These are phyloP conservation scores for Vigna trinervia DNA, from an alignment of 306 rosid genomes.

Conservation along the genomic window DNA sequence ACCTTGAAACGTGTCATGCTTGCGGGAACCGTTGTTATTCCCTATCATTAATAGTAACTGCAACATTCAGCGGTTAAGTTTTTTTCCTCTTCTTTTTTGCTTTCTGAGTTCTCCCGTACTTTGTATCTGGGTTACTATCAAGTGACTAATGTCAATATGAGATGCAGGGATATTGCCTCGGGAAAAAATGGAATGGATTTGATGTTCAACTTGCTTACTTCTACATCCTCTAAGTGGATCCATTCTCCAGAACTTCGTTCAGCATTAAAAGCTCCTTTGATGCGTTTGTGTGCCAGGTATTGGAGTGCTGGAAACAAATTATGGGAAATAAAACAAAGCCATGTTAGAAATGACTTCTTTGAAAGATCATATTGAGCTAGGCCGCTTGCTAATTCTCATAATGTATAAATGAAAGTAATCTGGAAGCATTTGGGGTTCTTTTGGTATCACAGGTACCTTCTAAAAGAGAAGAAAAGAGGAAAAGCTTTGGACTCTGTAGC, in stretches of 20 bases:
- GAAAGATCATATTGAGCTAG: constrained; percentile 21
- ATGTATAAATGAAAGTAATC: constrained; percentile 25
- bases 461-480: constrained; percentile 97
- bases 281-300: constrained; percentile 87
- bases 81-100: background rate
- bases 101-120: background rate
- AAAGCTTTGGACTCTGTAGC: constrained; percentile 95
- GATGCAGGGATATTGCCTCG: constrained; percentile 61
- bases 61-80: background rate
- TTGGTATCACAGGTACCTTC: constrained; percentile 72
- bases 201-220: constrained; percentile 74
- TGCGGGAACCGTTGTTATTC: background rate
- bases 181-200: constrained; percentile 83
- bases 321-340: constrained; percentile 25
- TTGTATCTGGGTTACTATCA: constrained; percentile 26
- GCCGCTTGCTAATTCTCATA: background rate
- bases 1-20: background rate
- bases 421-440: constrained; percentile 29
- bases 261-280: constrained; percentile 63
- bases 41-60: background rate
- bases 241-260: constrained; percentile 62
- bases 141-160: constrained; percentile 39
- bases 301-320: constrained; percentile 26
- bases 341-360: constrained; percentile 31
- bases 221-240: constrained; percentile 74